A percentile compares a stretch with the other conserved stretches of the same genome.
phyloP scores from a whole-genome alignment of 192 early-diverging fungal species.

The Coemansia umbellata region DNA sequence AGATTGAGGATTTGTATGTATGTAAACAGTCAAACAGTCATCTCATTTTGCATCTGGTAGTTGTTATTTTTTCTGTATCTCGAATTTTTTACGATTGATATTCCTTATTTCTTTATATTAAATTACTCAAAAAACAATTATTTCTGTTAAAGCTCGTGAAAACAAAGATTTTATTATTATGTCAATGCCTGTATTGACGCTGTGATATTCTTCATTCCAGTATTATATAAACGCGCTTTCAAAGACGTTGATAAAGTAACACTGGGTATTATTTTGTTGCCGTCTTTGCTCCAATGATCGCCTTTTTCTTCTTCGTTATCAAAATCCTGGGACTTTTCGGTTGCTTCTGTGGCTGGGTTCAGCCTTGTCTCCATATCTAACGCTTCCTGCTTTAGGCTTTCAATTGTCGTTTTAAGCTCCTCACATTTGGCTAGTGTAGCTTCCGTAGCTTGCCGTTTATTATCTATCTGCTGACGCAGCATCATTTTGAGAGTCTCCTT shows the following conservation, averaged over 20 bases:
- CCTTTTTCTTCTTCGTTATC: no score
- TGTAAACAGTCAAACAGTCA: no score
- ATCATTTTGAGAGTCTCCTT: conserved; percentile 64
- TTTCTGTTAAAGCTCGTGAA: no score
- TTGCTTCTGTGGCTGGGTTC: background rate
- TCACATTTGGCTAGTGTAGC: conserved; percentile 19
- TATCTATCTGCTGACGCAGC: conserved; percentile 63
- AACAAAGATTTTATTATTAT: no score
- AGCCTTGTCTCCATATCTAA: conserved; percentile 6
- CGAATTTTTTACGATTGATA: no score
- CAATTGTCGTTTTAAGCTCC: conserved; percentile 18
- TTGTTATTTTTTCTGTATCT: no score
- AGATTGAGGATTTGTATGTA: no score
- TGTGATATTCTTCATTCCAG: background rate
- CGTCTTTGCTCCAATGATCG: background rate
- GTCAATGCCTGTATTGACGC: background rate
- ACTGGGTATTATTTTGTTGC: background rate
- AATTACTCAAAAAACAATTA: no score
- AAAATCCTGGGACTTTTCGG: no score
- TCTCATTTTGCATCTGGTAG: no score
- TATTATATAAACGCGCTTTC: background rate
- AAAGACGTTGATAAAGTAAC: background rate
- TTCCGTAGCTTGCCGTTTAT: conserved; percentile 22
- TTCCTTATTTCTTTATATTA: no score
- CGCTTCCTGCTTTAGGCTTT: conserved; percentile 20